Evolutionary conservation across 2,329 filamentous ascomycete species (phyloP).

Genomic region (Cercospora canescens): DNA sequence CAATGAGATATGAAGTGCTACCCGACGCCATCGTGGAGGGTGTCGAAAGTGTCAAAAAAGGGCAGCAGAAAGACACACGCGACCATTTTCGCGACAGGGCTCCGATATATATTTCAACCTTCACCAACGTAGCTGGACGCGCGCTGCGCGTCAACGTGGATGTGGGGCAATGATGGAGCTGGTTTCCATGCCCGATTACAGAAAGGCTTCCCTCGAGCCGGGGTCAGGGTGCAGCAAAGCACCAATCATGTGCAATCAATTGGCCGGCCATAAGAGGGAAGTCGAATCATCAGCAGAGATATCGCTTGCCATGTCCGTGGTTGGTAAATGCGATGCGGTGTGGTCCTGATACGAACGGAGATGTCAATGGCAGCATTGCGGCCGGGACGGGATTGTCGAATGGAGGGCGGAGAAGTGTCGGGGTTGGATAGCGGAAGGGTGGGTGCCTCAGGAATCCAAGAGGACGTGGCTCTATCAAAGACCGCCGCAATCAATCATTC

Average conservation of each 20-base stretch:
- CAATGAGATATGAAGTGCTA: conserved; percentile 33
- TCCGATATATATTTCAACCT: background rate
- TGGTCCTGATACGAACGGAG: background rate
- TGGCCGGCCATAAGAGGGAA: conserved; percentile 1
- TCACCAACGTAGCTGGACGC: background rate
- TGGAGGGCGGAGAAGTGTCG: background rate
- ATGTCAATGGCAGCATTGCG: background rate
- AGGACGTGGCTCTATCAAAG: background rate
- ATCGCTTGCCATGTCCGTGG: conserved; percentile 3
- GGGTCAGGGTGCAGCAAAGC: background rate
- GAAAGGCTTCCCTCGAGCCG: conserved; percentile 4
- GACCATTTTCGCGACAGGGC: background rate
- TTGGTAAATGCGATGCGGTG: conserved; percentile 1
- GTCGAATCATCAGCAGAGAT: conserved; percentile 1
- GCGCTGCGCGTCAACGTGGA: conserved; percentile 4
- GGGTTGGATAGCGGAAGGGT: background rate
- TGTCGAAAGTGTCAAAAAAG: background rate
- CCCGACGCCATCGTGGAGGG: conserved; percentile 7
- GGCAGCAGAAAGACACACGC: background rate
- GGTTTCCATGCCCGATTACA: conserved; percentile 13
- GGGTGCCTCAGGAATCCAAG: background rate
- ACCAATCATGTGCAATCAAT: conserved; percentile 1
- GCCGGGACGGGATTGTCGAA: background rate
- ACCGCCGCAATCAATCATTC: no score
- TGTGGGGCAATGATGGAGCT: conserved; percentile 9